Evolutionary conservation across 305 asterid genomes (phyloP).

Genomic region (Fraxinus floribunda): DNA sequence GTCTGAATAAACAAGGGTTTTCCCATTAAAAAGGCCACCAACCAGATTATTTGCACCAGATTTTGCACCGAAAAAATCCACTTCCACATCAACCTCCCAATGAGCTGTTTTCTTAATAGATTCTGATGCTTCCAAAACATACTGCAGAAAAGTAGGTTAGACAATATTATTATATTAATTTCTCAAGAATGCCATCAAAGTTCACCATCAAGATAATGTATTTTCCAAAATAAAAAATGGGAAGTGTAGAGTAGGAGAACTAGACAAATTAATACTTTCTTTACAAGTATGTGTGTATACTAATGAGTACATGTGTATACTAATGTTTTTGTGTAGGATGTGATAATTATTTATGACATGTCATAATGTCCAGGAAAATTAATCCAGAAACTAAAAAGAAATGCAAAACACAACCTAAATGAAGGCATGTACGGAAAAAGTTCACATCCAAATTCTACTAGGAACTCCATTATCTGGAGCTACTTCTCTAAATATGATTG

Average conservation of each 20-base stretch:
- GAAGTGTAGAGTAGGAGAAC: background rate
- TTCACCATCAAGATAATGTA: constrained; percentile 5
- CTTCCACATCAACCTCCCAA: constrained; percentile 89
- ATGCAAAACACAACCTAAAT: background rate
- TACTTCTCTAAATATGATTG: background rate
- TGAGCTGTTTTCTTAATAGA: constrained; percentile 68
- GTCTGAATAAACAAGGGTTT: constrained; percentile 88
- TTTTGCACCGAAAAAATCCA: constrained; percentile 68
- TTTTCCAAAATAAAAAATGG: background rate
- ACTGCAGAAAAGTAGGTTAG: constrained; percentile 48
- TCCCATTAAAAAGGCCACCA: constrained; percentile 87
- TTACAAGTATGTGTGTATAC: background rate
- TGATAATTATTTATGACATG: background rate
- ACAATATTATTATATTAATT: constrained; percentile 1
- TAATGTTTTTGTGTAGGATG: background rate
- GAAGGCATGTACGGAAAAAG: background rate
- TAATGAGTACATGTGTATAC: background rate
- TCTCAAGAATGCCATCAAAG: constrained; percentile 17
- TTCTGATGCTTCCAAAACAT: constrained; percentile 65
- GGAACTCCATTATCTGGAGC: background rate
- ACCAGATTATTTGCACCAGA: constrained; percentile 70
- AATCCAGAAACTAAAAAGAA: background rate
- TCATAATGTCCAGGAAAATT: background rate
- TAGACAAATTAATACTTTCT: constrained; percentile 1
- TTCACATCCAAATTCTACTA: background rate